Conservation (phyloP, 1,284 basidiomycete genomes). For the Irpex sp. region DNA sequence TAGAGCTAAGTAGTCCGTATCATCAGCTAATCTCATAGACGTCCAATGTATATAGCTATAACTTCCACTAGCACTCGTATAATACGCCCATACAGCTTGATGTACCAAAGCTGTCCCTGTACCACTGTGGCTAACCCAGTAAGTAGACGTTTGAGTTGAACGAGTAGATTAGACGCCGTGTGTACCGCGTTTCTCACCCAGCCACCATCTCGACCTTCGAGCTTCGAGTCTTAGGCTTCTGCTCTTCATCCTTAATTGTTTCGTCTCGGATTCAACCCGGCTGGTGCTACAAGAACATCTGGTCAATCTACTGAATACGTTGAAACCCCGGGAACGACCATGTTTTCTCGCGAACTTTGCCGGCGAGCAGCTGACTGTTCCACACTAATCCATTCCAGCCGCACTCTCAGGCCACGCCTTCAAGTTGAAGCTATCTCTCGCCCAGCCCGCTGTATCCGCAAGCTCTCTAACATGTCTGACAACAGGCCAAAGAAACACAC, state of each 20-base stretch:
- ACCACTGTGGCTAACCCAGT: too few relatives aligned
- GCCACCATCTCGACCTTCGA: too few relatives aligned
- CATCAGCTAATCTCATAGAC: too few relatives aligned
- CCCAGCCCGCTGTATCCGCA: neutral
- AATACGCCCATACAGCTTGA: neutral
- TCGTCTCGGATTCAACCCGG: too few relatives aligned
- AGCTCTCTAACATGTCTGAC: conserved; percentile 9
- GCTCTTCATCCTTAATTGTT: too few relatives aligned
- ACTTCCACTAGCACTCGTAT: neutral
- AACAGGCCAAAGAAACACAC: conserved; percentile 2
- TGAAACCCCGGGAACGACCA: neutral
- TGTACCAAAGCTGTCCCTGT: too few relatives aligned
- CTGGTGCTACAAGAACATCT: neutral
- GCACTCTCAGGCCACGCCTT: conserved; percentile 5
- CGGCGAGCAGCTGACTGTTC: conserved; percentile 7
- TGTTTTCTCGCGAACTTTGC: conserved; percentile 17
- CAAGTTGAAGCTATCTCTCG: neutral
- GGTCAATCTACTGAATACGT: neutral
- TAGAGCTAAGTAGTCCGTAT: too few relatives aligned
- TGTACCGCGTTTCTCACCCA: too few relatives aligned
- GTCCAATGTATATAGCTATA: too few relatives aligned
- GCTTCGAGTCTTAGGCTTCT: too few relatives aligned
- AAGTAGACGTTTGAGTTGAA: too few relatives aligned
- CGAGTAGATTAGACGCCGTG: too few relatives aligned
- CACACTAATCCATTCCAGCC: neutral